These are phyloP conservation scores for Neoscytalidium dimidiatum DNA, from an alignment of 2,329 filamentous ascomycete species.

Conservation along the genomic window DNA sequence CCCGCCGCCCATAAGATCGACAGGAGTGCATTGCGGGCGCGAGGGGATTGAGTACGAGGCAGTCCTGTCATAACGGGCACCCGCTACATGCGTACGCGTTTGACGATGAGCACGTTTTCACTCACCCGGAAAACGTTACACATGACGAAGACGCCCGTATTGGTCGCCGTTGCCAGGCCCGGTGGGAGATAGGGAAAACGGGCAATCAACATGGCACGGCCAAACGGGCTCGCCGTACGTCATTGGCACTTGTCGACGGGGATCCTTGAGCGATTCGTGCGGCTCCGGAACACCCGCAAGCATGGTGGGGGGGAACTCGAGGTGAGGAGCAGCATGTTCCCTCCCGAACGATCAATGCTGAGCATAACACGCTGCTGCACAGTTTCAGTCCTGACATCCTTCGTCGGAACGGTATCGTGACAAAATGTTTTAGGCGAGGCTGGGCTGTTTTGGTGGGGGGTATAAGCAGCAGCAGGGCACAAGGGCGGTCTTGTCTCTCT, in stretches of 20 bases:
- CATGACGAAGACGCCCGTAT: neutral
- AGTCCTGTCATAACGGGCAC: neutral
- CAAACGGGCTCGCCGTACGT: neutral
- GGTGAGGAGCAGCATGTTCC: neutral
- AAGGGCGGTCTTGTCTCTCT: neutral
- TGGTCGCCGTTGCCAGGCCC: no score
- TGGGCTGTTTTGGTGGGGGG: neutral
- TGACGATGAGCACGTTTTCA: no score
- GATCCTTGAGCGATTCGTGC: neutral
- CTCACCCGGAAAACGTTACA: no score
- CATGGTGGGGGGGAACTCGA: neutral
- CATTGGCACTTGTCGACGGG: neutral
- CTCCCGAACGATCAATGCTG: neutral
- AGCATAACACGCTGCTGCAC: no score
- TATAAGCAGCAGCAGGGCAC: no score
- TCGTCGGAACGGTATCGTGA: no score
- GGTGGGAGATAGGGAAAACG: no score
- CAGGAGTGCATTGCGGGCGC: neutral
- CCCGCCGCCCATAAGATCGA: neutral
- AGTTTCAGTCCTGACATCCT: no score
- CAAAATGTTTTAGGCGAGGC: neutral
- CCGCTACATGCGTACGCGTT: no score
- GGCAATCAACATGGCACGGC: slow-evolving; percentile 5
- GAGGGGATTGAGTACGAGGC: neutral
- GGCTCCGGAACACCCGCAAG: neutral